Evolutionary conservation across 2,329 filamentous ascomycete species (phyloP), one percentile per base, ranked within the genome.

Genomic region (Fusarium dimerum): DNA sequence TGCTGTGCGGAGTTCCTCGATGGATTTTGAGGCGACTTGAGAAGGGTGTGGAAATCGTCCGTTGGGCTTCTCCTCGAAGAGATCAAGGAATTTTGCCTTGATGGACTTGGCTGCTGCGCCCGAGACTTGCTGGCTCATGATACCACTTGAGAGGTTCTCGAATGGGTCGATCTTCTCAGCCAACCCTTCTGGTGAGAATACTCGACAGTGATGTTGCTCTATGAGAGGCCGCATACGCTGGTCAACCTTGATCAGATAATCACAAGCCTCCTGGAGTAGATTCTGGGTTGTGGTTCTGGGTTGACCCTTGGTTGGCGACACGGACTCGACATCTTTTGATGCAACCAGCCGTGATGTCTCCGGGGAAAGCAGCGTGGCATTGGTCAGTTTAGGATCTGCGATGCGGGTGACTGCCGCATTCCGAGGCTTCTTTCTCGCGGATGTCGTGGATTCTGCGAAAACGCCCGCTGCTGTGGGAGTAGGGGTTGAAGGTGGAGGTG

Each of bases 121-220:
- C 1, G 92, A 96, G 17, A 99, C 93, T 75, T 99, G 94, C 73
- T 97, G 94, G 48, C 90, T 92, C 64, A 97, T 96, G 67, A 99
- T 97, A 47, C 92, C 89, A 70, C 88, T 92, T 39, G 84, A 82
- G 34, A 99, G 79, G 51, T 84, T 86, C 62, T 88, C 87, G 66
- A 97, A 99, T 0, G 94, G 94, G 71, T 97, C 91, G 54, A 97
- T 84, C 58, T 84, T 79, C 71, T 97, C 91, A 29, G 87, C 84
- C n/a, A 97, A 75, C 0, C 92, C 91, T 57, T 88, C 86, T 0
- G 90, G 82, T 2, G 86, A 89, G 73, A 97, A 97, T 15, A 94
- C 74, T 49, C 79, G 80, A 71, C 93, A 97, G 55, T 82, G 83
- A 66, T 96, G 81, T 51, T 84, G 82, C 51, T 89, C 85, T 45